Base-by-base conservation (phyloP, 768 basidiomycete genomes). In the Boletellus sp. region DNA sequence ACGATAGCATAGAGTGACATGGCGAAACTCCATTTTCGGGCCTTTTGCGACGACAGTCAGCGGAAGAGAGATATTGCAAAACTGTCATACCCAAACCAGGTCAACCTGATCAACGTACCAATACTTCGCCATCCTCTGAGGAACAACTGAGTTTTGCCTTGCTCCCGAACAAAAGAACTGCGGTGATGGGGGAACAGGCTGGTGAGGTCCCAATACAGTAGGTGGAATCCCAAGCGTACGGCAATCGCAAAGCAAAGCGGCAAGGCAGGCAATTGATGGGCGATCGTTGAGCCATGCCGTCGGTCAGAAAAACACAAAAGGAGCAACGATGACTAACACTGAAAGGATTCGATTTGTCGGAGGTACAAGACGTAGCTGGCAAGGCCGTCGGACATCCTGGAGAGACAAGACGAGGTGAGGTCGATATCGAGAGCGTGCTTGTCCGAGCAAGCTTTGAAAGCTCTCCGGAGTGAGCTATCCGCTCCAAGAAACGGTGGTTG, bases 1-100 rank as follows among this genome's bases (percentile, higher is more conserved):
- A 58, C 58, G 34, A 55, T 51, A 16, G 45, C 48, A 15, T 61
- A 61, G 1, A 61, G 45, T 3, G 55, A 22, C 1, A 59, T 61
- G 41, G 58, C 48, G 3, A 46, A 24, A 23, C 49, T 61, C 60
- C 58, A 61, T 39, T 50, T 22, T 32, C 32, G 51, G 28, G 47
- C 37, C 60, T 61, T 53, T n/a, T 31, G 28, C 34, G n/a, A 33
- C 4, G 16, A 51, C 19, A 47, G 34, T 36, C 10, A 17, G 23
- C 24, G 19, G 5, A 38, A 20, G 38, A 15, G 19, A 4, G 10
- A 12, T 20, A 12, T 22, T 17, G 11, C 7, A 10, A 33, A 6
- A 42, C 34, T 0, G 2, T 19, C 3, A n/a, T 47, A 57, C 60
- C 60, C 60, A 61, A 28, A 60, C 55, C 3, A 61, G 23, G 2